phyloP scores from a whole-genome alignment of 225 moss, liverwort and hornwort species.

The Bryoerythrophyllum caledonicum region DNA sequence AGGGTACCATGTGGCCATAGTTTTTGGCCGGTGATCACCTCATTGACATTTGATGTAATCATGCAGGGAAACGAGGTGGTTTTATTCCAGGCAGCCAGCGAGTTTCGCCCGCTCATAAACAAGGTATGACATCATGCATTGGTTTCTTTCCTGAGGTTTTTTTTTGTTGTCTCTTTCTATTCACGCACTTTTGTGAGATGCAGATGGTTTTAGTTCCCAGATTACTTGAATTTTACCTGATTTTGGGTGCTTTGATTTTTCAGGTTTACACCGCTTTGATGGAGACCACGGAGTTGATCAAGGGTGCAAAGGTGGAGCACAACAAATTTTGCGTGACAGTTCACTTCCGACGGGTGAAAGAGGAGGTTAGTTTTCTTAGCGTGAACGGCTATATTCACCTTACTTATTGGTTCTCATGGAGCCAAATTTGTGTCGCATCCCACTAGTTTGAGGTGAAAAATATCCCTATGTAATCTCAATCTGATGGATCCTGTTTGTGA shows the following conservation, averaged over 20 bases:
- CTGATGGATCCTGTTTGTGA: constrained; percentile 10
- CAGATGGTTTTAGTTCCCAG: neutral
- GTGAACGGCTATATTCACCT: neutral
- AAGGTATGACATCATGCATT: constrained; percentile 51
- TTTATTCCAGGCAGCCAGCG: constrained; percentile 82
- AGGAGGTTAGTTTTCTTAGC: constrained; percentile 61
- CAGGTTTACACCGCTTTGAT: constrained; percentile 73
- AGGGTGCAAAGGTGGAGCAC: constrained; percentile 85
- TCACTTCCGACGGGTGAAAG: constrained; percentile 90
- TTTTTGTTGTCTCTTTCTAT: neutral
- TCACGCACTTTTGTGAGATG: neutral
- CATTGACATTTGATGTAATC: constrained; percentile 1
- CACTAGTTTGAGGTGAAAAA: neutral
- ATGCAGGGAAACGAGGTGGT: constrained; percentile 89
- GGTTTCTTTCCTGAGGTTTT: neutral
- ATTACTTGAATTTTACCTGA: constrained; percentile 13
- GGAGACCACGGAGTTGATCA: constrained; percentile 53
- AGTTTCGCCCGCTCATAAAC: constrained; percentile 74
- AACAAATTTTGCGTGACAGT: constrained; percentile 91
- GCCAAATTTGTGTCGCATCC: neutral
- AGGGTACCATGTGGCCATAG: neutral
- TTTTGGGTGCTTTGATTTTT: constrained; percentile 22
- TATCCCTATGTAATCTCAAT: constrained; percentile 8
- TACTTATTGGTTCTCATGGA: constrained; percentile 6
- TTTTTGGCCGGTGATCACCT: constrained; percentile 12